Evolutionary conservation across 2,329 filamentous ascomycete species (phyloP).

Genomic region (Tolypocladium nubicola): DNA sequence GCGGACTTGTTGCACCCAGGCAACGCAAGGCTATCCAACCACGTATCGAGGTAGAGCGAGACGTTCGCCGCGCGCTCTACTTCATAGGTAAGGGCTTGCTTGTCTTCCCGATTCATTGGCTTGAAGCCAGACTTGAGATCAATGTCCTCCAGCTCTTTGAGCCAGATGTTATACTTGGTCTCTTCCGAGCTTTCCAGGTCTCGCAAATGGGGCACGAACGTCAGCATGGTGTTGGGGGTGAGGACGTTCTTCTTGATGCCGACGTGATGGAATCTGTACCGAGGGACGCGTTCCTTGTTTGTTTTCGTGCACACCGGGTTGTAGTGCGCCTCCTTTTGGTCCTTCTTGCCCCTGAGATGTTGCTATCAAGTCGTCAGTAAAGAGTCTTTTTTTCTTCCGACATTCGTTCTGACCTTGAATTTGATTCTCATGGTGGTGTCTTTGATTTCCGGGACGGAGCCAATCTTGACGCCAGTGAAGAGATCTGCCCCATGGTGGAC

Average conservation of each 20-base stretch:
- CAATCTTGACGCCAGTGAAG: conserved; percentile 32
- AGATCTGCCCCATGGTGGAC: conserved; percentile 32
- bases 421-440: conserved; percentile 36
- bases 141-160: conserved; percentile 46
- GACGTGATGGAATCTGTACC: conserved; percentile 48
- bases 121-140: conserved; percentile 48
- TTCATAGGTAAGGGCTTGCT: conserved; percentile 35
- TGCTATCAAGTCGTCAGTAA: conserved; percentile 24
- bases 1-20: conserved; percentile 40
- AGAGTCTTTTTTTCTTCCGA: too few species aligned
- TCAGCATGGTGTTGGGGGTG: conserved; percentile 49
- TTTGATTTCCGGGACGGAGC: conserved; percentile 22
- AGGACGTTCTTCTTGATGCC: conserved; percentile 49
- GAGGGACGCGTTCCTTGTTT: conserved; percentile 41
- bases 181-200: conserved; percentile 48
- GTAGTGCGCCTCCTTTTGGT: conserved; percentile 30
- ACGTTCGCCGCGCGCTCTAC: conserved; percentile 41
- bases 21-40: conserved; percentile 39
- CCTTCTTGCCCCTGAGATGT: conserved; percentile 31
- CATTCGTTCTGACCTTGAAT: conserved; percentile 31
- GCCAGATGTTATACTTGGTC: conserved; percentile 42
- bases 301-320: conserved; percentile 36
- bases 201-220: conserved; percentile 48
- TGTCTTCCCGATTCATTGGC: conserved; percentile 40
- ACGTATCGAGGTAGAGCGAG: conserved; percentile 41